A percentile compares a stretch with the other conserved stretches of the same genome.
phyloP scores from a whole-genome alignment of 129 eudicot genomes.

The Mikania micrantha region DNA sequence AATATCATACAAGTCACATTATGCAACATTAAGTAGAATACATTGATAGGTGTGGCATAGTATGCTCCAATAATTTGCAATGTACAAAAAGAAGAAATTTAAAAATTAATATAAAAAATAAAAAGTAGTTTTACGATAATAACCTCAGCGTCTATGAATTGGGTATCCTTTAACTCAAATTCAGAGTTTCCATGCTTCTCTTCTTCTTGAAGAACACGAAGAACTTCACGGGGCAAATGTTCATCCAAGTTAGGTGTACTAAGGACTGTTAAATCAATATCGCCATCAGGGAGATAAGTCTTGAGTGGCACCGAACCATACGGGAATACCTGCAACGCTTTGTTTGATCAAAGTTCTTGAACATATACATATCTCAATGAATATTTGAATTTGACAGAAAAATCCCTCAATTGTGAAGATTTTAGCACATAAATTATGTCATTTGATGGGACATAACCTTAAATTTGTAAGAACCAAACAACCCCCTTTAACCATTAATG shows the following conservation, averaged over 20 bases:
- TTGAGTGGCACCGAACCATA: slow-evolving; percentile 95
- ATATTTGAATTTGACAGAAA: not conserved
- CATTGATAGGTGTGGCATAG: not conserved
- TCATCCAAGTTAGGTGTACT: slow-evolving; percentile 42
- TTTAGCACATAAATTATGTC: not conserved
- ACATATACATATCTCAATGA: not conserved
- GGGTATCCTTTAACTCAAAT: slow-evolving; percentile 62
- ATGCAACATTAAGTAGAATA: not conserved
- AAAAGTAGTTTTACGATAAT: slow-evolving; percentile 5
- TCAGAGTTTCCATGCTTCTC: slow-evolving; percentile 58
- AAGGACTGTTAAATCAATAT: slow-evolving; percentile 78
- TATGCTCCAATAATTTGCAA: not conserved
- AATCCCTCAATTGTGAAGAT: not conserved
- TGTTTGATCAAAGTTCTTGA: not conserved
- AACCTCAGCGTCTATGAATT: slow-evolving; percentile 93
- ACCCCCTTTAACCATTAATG: not conserved
- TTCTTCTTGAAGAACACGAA: slow-evolving; percentile 61
- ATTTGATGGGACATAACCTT: not conserved
- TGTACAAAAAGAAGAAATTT: too few species aligned
- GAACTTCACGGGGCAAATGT: slow-evolving; percentile 58
- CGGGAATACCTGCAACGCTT: slow-evolving; percentile 59
- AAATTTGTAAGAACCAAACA: not conserved
- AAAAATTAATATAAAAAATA: not conserved
- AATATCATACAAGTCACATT: not conserved
- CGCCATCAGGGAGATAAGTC: slow-evolving; percentile 97